Percentiles rank a stretch among this genome's conserved stretches.
phyloP scores from a whole-genome alignment of 2,329 filamentous ascomycete species.

The Chaetomiaceae sp. region DNA sequence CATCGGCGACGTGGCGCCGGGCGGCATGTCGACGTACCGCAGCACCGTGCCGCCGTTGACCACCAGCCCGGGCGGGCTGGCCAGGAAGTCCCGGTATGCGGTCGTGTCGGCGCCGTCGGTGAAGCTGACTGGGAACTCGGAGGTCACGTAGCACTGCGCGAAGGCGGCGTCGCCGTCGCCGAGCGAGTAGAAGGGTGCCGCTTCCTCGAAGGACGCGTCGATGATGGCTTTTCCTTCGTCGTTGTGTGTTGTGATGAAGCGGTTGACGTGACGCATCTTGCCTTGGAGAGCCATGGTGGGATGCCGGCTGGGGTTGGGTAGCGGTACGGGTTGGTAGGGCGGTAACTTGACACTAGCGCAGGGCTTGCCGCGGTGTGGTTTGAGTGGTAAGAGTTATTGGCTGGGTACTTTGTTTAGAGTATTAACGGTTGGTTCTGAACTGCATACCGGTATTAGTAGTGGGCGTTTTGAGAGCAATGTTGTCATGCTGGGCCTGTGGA shows the following conservation, averaged over 20 bases:
- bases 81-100: constrained; percentile 1
- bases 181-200: constrained; percentile 3
- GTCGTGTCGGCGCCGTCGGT: constrained; percentile 2
- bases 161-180: neutral
- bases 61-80: neutral
- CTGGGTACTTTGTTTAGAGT: no score
- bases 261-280: constrained; percentile 1
- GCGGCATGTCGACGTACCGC: constrained; percentile 8
- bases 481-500: no score
- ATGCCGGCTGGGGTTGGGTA: neutral
- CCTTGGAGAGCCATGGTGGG: constrained; percentile 1
- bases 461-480: no score
- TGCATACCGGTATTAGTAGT: no score
- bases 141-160: constrained; percentile 1
- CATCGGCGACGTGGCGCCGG: constrained; percentile 1
- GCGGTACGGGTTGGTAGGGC: neutral
- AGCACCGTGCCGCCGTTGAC: constrained; percentile 1
- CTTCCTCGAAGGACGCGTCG: neutral
- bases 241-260: constrained; percentile 8
- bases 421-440: no score
- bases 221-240: neutral
- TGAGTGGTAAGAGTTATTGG: neutral
- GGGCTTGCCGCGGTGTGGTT: no score
- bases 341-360: no score
- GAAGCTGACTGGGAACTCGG: neutral